Conservation (phyloP, 1,284 basidiomycete species). For the Sanghuangporus weigelae region DNA sequence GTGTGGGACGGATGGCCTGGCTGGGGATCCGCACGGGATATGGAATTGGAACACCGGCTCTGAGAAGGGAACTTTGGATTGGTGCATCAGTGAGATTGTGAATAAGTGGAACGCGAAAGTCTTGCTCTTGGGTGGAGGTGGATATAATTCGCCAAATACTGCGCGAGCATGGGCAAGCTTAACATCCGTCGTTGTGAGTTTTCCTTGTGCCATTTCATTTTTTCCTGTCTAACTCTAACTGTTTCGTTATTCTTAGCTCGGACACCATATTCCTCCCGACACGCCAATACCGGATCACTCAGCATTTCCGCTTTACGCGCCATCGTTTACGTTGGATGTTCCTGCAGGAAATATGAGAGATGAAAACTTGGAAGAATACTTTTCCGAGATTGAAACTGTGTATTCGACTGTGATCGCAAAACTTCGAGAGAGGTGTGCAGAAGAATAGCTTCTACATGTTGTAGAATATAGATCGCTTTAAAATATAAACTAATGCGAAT, state of each 20-base stretch:
- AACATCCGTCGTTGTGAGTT: conserved; percentile 66
- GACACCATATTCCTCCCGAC: conserved; percentile 48
- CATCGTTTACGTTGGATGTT: conserved; percentile 77
- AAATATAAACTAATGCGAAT: neutral
- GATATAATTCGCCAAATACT: conserved; percentile 77
- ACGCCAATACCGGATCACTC: conserved; percentile 67
- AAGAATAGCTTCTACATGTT: neutral
- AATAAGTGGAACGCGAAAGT: conserved; percentile 55
- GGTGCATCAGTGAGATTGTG: conserved; percentile 57
- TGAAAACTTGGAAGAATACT: conserved; percentile 56
- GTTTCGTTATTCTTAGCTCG: conserved; percentile 35
- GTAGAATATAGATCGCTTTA: neutral
- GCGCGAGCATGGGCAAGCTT: conserved; percentile 83
- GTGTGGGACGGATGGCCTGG: conserved; percentile 82
- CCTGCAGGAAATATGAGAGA: conserved; percentile 67
- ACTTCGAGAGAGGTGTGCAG: conserved; percentile 3
- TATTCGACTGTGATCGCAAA: conserved; percentile 22
- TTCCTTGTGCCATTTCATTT: neutral
- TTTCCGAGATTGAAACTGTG: conserved; percentile 31
- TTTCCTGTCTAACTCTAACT: neutral
- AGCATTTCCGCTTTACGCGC: conserved; percentile 65
- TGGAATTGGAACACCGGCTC: conserved; percentile 72
- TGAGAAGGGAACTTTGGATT: conserved; percentile 60
- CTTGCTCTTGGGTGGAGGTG: conserved; percentile 66
- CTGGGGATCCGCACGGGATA: conserved; percentile 73